Evolutionary conservation across 202 grass and related monocot genomes (phyloP), one percentile per base, ranked within the genome.

Genomic region (Panicum hallii): DNA sequence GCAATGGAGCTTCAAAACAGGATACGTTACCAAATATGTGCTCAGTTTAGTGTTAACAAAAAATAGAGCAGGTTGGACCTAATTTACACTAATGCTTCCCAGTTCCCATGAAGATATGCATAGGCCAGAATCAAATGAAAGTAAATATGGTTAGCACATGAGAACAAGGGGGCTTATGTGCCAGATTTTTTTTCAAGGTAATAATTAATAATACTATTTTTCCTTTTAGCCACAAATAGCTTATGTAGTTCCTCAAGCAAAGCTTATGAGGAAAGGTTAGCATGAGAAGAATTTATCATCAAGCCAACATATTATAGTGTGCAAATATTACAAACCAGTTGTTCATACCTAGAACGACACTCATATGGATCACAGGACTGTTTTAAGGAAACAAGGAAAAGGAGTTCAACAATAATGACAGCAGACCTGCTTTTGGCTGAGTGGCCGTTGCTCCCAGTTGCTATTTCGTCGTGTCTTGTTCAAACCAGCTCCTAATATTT

Each of bases 371-470:
- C 0, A 6, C 3, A 76, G n/a, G 46, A 88, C 20, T 64, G 70
- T 85, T 82, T 23, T 13, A 53, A 34, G 43, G 30, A 22, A 77
- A 67, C 23, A 81, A 84, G 62, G 48, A 75, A 70, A 77, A 65
- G 8, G 28, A 6, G 46, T 45, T 26, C 28, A n/a, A 6, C 34
- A 64, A 22, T 63, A 36, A 83, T 2, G 15, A 49, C 67, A 26
- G 68, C 13, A 79, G 23, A 97, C 93, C 95, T 93, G 95, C 72
- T 98, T 91, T 83, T 92, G 93, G 81, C 83, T 90, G 50, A 98
- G 89, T 76, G 91, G 93, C 12, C 95, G 87, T 63, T 95, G 88
- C 71, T 98, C 95, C 95, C 95, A 95, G 81, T 98, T 93, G 78
- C 93, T 95, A 85, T 93, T 95, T 9, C 95, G 77, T 0, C 89